A percentile compares a stretch with the other conserved stretches of the same genome.
phyloP scores from a whole-genome alignment of 2,329 filamentous ascomycete genomes.

The Aspergillus neotritici region DNA sequence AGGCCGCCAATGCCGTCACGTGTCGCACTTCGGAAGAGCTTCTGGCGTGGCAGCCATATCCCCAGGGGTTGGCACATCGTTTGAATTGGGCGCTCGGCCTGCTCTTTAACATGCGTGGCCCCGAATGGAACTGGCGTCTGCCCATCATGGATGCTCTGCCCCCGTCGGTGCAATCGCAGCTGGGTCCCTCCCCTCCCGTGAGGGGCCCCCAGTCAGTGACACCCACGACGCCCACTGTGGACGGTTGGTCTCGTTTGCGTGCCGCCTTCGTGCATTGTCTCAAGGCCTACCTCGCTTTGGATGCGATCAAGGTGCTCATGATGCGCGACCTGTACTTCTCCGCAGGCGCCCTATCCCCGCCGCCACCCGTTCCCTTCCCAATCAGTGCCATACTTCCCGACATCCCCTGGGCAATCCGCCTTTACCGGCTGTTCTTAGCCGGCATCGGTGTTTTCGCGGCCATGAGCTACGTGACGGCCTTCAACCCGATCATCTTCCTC shows the following conservation, averaged over 20 bases:
- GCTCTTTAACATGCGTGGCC: conserved; percentile 54
- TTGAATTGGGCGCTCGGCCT: conserved; percentile 55
- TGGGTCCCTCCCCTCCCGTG: conserved; percentile 9
- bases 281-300: conserved; percentile 61
- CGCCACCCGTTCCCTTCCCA: conserved; percentile 39
- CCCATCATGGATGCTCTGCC: conserved; percentile 39
- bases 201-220: not conserved
- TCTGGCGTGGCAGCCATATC: conserved; percentile 52
- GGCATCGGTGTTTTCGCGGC: conserved; percentile 54
- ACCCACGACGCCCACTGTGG: conserved; percentile 14
- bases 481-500: conserved; percentile 57
- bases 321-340: conserved; percentile 75
- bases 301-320: conserved; percentile 63
- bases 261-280: conserved; percentile 45
- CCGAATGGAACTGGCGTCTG: conserved; percentile 56
- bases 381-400: conserved; percentile 27
- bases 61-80: conserved; percentile 46
- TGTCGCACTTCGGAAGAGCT: conserved; percentile 5
- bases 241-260: conserved; percentile 45
- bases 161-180: conserved; percentile 20
- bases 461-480: conserved; percentile 56
- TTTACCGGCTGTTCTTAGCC: conserved; percentile 54
- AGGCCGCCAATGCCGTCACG: not conserved
- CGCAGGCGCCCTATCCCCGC: conserved; percentile 46
- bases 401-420: conserved; percentile 42